Conservation (phyloP, 352 stramenopile species). For the Pythium guiyangense region DNA sequence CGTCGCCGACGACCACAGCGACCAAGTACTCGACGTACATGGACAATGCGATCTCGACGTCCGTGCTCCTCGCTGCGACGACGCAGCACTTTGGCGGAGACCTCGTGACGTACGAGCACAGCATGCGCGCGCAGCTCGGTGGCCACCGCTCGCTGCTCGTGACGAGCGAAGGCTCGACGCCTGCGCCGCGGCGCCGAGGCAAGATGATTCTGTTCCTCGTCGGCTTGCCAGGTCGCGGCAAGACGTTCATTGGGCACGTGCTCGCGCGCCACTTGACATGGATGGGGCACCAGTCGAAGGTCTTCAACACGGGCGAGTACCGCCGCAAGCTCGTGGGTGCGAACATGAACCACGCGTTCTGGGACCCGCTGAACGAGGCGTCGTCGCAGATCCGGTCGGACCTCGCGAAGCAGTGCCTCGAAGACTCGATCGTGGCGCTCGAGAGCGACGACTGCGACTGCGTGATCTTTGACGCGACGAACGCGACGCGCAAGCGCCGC, state of each 20-base stretch:
- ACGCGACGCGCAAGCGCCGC: slow-evolving; percentile 67
- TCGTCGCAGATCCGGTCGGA: slow-evolving; percentile 65
- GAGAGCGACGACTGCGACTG: slow-evolving; percentile 71
- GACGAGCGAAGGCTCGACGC: slow-evolving; percentile 24
- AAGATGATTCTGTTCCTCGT: slow-evolving; percentile 85
- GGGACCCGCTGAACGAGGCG: slow-evolving; percentile 71
- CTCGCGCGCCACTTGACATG: slow-evolving; percentile 77
- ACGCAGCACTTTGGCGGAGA: slow-evolving; percentile 86
- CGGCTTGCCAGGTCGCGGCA: slow-evolving; percentile 69
- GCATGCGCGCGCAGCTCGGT: slow-evolving; percentile 55
- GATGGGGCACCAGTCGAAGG: slow-evolving; percentile 79
- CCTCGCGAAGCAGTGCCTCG: slow-evolving; percentile 61
- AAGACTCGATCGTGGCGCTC: slow-evolving; percentile 64
- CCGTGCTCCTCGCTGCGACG: slow-evolving; percentile 68
- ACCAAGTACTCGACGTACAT: slow-evolving; percentile 75
- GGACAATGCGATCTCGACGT: slow-evolving; percentile 59
- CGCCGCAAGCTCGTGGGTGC: slow-evolving; percentile 58
- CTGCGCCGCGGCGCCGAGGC: slow-evolving; percentile 34
- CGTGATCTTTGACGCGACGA: slow-evolving; percentile 83
- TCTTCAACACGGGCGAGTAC: slow-evolving; percentile 85
- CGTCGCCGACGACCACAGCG: slow-evolving; percentile 13
- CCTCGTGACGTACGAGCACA: slow-evolving; percentile 77
- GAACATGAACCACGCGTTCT: slow-evolving; percentile 77
- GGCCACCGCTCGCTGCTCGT: slow-evolving; percentile 71
- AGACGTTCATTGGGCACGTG: slow-evolving; percentile 85